Evolutionary conservation across 768 basidiomycete genomes (phyloP).

Genomic region (Astraeus odoratus): DNA sequence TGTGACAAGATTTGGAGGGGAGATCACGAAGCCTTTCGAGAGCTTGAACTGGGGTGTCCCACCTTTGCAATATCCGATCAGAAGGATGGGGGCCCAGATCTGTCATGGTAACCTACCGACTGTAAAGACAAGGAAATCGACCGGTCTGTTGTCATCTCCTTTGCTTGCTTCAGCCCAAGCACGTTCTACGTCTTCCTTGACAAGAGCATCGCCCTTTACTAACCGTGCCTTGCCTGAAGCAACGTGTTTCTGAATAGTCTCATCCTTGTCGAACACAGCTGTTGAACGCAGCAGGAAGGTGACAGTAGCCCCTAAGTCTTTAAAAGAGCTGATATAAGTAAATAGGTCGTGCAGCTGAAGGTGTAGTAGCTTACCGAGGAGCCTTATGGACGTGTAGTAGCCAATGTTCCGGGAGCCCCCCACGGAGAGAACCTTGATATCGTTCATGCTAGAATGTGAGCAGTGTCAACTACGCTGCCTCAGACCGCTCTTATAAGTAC

Average conservation of each 20-base stretch:
- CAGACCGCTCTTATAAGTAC: too few species aligned
- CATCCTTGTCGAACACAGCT: slow-evolving; percentile 47
- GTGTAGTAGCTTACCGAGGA: slow-evolving; percentile 34
- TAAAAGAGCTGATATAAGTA: not conserved
- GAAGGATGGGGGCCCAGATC: not conserved
- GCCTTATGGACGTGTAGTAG: slow-evolving; percentile 40
- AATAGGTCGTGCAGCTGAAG: not conserved
- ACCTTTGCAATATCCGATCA: slow-evolving; percentile 28
- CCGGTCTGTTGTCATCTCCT: slow-evolving; percentile 22
- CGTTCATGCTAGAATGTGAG: slow-evolving; percentile 9
- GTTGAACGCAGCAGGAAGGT: slow-evolving; percentile 56
- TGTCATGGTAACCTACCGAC: slow-evolving; percentile 39
- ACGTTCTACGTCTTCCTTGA: slow-evolving; percentile 40
- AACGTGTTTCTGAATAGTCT: slow-evolving; percentile 44
- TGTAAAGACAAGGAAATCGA: slow-evolving; percentile 55
- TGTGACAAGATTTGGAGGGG: slow-evolving; percentile 53
- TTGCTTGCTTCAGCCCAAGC: slow-evolving; percentile 43
- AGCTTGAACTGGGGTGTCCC: slow-evolving; percentile 39
- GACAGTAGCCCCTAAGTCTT: slow-evolving; percentile 53
- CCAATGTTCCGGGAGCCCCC: slow-evolving; percentile 56
- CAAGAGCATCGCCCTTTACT: slow-evolving; percentile 55
- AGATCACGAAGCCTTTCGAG: slow-evolving; percentile 41
- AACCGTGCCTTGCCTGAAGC: slow-evolving; percentile 45
- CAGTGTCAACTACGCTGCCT: too few species aligned
- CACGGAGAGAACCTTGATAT: slow-evolving; percentile 18